A percentile compares a stretch with the other conserved stretches of the same genome.
Evolutionary conservation across 2,329 filamentous ascomycete species (phyloP).

Genomic region (Cladophialophora exuberans): DNA sequence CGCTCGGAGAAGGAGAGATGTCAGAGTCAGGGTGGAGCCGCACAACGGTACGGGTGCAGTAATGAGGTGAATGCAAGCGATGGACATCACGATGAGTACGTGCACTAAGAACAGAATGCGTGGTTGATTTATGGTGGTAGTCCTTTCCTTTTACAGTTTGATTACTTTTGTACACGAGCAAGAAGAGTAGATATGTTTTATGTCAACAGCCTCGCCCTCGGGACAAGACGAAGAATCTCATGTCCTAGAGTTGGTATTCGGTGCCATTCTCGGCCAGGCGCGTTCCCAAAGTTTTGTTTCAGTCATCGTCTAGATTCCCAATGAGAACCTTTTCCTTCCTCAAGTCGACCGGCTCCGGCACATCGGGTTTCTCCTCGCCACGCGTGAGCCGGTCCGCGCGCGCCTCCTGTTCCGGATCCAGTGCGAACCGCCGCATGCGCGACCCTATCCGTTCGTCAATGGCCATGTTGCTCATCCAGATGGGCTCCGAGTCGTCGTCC

Average conservation of each 20-base stretch:
- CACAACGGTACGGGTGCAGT: not conserved
- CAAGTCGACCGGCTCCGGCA: constrained; percentile 45
- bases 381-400: constrained; percentile 65
- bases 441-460: constrained; percentile 74
- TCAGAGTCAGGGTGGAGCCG: constrained; percentile 26
- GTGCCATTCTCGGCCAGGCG: too few relatives aligned
- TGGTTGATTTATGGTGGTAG: too few relatives aligned
- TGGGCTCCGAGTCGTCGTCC: constrained; percentile 61
- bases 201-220: too few relatives aligned
- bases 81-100: too few relatives aligned
- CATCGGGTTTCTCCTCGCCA: constrained; percentile 63
- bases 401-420: constrained; percentile 70
- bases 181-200: too few relatives aligned
- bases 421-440: constrained; percentile 79
- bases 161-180: too few relatives aligned
- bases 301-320: constrained; percentile 37
- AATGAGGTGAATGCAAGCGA: too few relatives aligned
- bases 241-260: too few relatives aligned
- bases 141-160: too few relatives aligned
- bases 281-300: not conserved
- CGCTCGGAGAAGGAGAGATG: constrained; percentile 17
- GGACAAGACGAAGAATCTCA: too few relatives aligned
- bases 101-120: too few relatives aligned
- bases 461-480: constrained; percentile 75
- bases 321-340: constrained; percentile 44